A percentile compares a stretch with the other conserved stretches of the same genome.
Conservation (phyloP, 371 early-diverging fungal genomes). For the Encephalitozoon cuniculi region DNA sequence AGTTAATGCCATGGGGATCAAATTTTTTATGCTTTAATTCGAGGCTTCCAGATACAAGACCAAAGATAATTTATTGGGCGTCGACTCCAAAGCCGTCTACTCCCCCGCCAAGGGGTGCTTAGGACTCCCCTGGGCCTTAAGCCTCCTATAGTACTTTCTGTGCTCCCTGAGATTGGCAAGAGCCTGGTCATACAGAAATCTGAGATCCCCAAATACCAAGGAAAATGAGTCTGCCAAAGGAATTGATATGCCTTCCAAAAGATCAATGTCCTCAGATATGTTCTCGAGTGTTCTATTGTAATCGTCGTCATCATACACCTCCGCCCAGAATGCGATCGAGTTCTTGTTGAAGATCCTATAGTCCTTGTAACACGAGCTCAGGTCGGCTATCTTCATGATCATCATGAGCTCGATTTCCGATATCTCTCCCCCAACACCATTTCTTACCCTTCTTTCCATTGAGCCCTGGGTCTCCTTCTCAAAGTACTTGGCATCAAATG, state of each 20-base stretch:
- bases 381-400: conserved; percentile 19
- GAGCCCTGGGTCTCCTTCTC: neutral
- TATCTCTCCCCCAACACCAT: neutral
- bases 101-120: neutral
- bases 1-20: conserved; percentile 11
- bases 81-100: no score
- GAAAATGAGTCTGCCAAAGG: conserved; percentile 20
- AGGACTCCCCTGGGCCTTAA: neutral
- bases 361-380: conserved; percentile 8
- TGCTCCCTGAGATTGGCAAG: neutral
- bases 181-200: neutral
- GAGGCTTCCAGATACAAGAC: neutral
- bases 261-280: neutral
- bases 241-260: neutral
- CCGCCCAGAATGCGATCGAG: neutral
- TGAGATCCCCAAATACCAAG: conserved; percentile 11
- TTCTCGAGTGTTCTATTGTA: neutral
- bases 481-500: conserved; percentile 9
- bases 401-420: conserved; percentile 24
- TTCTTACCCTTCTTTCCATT: neutral
- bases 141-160: neutral
- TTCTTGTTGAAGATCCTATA: neutral
- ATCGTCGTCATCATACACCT: neutral
- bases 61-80: neutral
- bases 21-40: neutral